A percentile compares a stretch with the other conserved stretches of the same genome.
Evolutionary conservation across 2,329 filamentous ascomycete species (phyloP).

Genomic region (Aspergillus sp.): DNA sequence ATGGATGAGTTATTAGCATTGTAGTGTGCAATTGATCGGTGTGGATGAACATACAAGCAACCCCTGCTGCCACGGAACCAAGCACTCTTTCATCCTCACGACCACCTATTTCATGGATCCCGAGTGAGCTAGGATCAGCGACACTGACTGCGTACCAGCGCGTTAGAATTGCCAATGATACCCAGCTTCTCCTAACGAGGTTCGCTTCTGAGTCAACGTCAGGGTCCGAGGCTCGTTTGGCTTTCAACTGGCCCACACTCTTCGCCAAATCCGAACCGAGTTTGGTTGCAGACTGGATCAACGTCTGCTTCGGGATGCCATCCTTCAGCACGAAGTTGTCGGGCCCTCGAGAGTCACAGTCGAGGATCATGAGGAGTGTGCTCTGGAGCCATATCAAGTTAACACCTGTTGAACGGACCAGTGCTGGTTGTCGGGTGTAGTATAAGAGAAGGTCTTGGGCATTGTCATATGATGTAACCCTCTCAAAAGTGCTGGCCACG

Average conservation of each 20-base stretch:
- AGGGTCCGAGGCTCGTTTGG: slow-evolving; percentile 32
- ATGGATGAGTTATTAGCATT: slow-evolving; percentile 9
- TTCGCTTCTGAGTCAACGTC: slow-evolving; percentile 43
- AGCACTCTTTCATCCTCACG: slow-evolving; percentile 40
- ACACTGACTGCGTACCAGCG: slow-evolving; percentile 45
- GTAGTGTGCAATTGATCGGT: background rate
- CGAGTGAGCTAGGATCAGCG: slow-evolving; percentile 39
- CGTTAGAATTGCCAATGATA: slow-evolving; percentile 38
- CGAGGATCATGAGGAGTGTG: slow-evolving; percentile 42
- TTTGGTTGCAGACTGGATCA: slow-evolving; percentile 41
- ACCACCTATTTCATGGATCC: slow-evolving; percentile 37
- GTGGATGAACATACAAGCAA: slow-evolving; percentile 35
- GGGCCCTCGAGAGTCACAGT: slow-evolving; percentile 42
- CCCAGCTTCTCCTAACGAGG: slow-evolving; percentile 41
- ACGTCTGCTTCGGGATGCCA: slow-evolving; percentile 38
- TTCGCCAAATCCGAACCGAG: slow-evolving; percentile 42
- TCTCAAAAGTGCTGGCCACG: slow-evolving; percentile 33
- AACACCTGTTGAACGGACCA: slow-evolving; percentile 32
- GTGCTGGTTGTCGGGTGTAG: slow-evolving; percentile 38
- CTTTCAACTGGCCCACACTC: slow-evolving; percentile 38
- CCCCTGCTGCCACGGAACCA: slow-evolving; percentile 35
- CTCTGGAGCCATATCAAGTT: slow-evolving; percentile 45
- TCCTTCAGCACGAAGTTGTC: slow-evolving; percentile 43
- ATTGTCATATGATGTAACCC: slow-evolving; percentile 38
- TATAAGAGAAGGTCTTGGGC: slow-evolving; percentile 42